phyloP scores from a whole-genome alignment of 1,284 basidiomycete genomes.

The Singerocomus inundabilis region DNA sequence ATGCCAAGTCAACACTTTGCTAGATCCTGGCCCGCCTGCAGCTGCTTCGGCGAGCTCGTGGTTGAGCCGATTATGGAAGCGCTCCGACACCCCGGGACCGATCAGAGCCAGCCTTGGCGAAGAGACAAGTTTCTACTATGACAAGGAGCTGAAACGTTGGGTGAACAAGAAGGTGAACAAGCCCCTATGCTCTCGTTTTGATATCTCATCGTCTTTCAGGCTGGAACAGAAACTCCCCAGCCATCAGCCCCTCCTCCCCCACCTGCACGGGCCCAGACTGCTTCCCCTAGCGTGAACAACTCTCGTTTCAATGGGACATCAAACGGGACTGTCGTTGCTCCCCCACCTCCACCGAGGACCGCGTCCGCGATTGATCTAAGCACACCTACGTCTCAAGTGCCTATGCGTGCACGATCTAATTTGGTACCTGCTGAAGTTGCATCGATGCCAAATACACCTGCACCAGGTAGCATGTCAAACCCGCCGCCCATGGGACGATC shows the following conservation, averaged over 20 bases:
- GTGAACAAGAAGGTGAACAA: conserved; percentile 85
- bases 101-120: conserved; percentile 93
- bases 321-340: conserved; percentile 24
- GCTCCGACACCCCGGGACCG: conserved; percentile 59
- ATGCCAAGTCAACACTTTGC: background rate
- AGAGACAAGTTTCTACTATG: conserved; percentile 89
- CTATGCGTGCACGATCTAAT: conserved; percentile 62
- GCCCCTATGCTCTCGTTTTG: background rate
- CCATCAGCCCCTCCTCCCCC: conserved; percentile 48
- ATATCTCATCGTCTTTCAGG: conserved; percentile 39
- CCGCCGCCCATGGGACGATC: conserved; percentile 55
- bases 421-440: conserved; percentile 51
- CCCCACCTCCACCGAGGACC: conserved; percentile 52
- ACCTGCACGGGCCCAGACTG: conserved; percentile 67
- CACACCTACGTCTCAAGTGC: conserved; percentile 47
- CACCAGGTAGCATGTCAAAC: conserved; percentile 30
- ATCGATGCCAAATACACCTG: conserved; percentile 36
- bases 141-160: conserved; percentile 94
- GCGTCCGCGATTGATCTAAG: conserved; percentile 61
- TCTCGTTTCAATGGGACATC: conserved; percentile 28
- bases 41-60: conserved; percentile 56
- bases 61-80: conserved; percentile 79
- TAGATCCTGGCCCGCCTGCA: conserved; percentile 32
- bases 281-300: conserved; percentile 62
- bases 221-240: conserved; percentile 46